A percentile compares a stretch with the other conserved stretches of the same genome.
Evolutionary conservation across 2,329 filamentous ascomycete species (phyloP).

Genomic region (Arthroderma uncinatum): DNA sequence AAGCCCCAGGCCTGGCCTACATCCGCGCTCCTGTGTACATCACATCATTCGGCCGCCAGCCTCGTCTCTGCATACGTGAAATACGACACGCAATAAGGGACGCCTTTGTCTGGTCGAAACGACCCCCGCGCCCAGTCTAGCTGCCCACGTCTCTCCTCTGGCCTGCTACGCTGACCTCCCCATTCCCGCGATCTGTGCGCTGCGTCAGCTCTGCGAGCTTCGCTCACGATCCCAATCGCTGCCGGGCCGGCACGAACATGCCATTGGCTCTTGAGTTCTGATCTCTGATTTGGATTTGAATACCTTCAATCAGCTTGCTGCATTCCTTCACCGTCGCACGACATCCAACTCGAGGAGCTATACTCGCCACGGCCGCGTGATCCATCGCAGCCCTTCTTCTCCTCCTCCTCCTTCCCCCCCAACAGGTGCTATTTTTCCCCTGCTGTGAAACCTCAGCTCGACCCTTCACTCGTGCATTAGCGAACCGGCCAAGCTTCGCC

Average conservation of each 20-base stretch:
- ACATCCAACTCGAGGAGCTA: conserved; percentile 8
- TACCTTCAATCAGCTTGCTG: not conserved
- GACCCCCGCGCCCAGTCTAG: not conserved
- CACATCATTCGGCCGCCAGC: not conserved
- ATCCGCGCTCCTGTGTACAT: not conserved
- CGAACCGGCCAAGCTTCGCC: conserved; percentile 3
- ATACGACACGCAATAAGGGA: not conserved
- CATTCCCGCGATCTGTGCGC: not conserved
- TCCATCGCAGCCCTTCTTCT: not conserved
- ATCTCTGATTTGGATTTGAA: not conserved
- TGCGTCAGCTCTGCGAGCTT: not conserved
- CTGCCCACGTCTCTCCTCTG: not conserved
- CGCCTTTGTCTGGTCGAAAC: not conserved
- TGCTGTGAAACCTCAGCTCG: conserved; percentile 7
- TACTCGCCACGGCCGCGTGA: conserved; percentile 5
- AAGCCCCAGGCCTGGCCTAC: not conserved
- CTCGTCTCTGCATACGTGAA: not conserved
- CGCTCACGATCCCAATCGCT: not conserved
- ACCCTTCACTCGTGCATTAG: conserved; percentile 7
- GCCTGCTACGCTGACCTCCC: not conserved
- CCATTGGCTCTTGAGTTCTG: not conserved
- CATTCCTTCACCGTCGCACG: conserved; percentile 8
- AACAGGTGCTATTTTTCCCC: not conserved
- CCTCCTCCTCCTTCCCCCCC: not conserved
- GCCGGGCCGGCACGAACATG: not conserved